phyloP scores from a whole-genome alignment of 768 basidiomycete species.

The Epithele typhae region DNA sequence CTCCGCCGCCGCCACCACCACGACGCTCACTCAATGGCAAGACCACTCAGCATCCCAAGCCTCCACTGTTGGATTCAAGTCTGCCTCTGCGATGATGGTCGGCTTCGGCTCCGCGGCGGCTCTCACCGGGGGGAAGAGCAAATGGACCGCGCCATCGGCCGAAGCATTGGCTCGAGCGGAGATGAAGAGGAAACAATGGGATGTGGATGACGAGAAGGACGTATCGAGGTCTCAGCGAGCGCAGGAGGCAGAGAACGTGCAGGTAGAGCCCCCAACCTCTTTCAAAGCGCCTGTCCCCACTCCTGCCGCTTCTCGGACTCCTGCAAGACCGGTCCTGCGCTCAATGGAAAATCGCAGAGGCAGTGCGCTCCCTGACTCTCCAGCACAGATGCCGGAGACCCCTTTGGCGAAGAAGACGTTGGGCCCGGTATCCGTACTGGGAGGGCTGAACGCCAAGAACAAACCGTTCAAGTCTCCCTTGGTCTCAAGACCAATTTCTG shows the following conservation, averaged over 20 bases:
- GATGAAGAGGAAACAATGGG: slow-evolving; percentile 22
- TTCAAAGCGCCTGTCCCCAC: background rate
- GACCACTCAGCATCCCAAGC: no score
- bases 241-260: slow-evolving; percentile 1
- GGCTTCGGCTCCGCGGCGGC: slow-evolving; percentile 7
- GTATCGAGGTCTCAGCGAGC: background rate
- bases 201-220: slow-evolving; percentile 8
- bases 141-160: slow-evolving; percentile 20
- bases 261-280: background rate
- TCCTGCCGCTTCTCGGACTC: slow-evolving; percentile 1
- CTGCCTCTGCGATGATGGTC: background rate
- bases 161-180: slow-evolving; percentile 20
- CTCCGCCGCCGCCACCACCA: no score
- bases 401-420: slow-evolving; percentile 9
- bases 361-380: slow-evolving; percentile 3
- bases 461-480: slow-evolving; percentile 28
- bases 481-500: background rate
- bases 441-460: slow-evolving; percentile 13
- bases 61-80: slow-evolving; percentile 9
- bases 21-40: no score
- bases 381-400: slow-evolving; percentile 11
- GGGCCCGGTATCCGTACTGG: no score
- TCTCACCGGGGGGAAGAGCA: slow-evolving; percentile 9
- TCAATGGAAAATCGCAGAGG: slow-evolving; percentile 16
- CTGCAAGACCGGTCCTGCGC: slow-evolving; percentile 14